Evolutionary conservation across 805 yeast species (phyloP), one percentile per base, ranked within the genome.

Genomic region (Hyphopichia homilentoma): DNA sequence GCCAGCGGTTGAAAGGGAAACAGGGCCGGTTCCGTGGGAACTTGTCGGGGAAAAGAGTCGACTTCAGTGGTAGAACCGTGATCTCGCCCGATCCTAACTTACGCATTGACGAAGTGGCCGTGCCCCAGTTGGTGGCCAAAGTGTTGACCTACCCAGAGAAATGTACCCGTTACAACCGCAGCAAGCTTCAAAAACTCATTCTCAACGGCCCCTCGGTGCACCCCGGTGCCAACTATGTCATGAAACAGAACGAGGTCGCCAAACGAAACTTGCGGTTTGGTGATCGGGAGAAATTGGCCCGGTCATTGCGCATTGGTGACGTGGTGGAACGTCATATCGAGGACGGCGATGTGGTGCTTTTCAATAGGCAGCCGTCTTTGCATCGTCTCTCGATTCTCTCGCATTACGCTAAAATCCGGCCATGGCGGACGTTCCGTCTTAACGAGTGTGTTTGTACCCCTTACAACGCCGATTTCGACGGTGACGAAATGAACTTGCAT

Each of bases 381-480:
- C 99, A 93, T 61, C 75, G 98, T 57, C 68, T 93, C 30, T 88
- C 97, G 2, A 93, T 93, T 61, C 68, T 93, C 45, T 83, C 97
- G 2, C 99, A 93, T 68, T 89, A 81, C 60, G 99, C 96, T 29
- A 89, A 87, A 54, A 81, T 93, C 48, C 76, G 95, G 52, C 98
- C 98, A 0, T 93, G 97, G 97, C 75, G 98, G 65, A 93, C 99
- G 2, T 86, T 93, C 66, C 73, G 99, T 46, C 72, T 93, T 47
- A 93, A 93, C 56, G 97, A 93, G 61, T 93, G 98, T 81, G 99
- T 93, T 7, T 93, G 98, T 67, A 93, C 98, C 0, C 98, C 98
- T 2, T 93, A 93, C 64, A 94, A 94, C 59, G 99, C 99, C 24
- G 99, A 93, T 75, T 93, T 93, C 57, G 98, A 93, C 61, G 98